A percentile compares a stretch with the other conserved stretches of the same genome.
Conservation (phyloP, 176 grass and related monocot species). For the Paspalum notatum region DNA sequence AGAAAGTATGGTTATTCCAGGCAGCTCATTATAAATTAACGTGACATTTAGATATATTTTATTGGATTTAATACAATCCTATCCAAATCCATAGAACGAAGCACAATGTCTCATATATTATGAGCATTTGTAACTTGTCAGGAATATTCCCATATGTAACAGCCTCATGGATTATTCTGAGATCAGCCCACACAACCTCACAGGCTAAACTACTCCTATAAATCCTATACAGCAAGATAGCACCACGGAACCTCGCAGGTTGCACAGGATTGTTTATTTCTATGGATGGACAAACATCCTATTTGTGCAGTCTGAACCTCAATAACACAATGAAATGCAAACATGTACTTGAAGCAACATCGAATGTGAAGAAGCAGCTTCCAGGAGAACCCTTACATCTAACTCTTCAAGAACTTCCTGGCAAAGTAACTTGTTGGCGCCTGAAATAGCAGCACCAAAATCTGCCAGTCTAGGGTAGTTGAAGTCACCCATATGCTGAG, state of each 20-base stretch:
- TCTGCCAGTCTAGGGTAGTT: conserved; percentile 91
- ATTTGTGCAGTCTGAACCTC: background rate
- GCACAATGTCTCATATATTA: background rate
- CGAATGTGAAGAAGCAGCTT: background rate
- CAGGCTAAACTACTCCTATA: background rate
- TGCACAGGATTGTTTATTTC: background rate
- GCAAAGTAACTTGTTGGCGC: conserved; percentile 91
- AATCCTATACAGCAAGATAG: no score
- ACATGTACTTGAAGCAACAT: background rate
- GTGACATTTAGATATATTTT: background rate
- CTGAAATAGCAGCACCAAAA: conserved; percentile 97
- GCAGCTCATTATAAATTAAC: background rate
- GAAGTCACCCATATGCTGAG: conserved; percentile 91
- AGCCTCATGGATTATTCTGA: background rate
- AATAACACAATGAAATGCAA: background rate
- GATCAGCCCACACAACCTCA: background rate
- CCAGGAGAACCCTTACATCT: conserved; percentile 67
- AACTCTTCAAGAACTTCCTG: conserved; percentile 99
- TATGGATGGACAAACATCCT: background rate
- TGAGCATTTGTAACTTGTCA: background rate
- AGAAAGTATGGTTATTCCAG: background rate
- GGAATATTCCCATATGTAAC: background rate
- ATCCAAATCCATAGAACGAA: background rate
- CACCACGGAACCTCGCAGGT: no score
- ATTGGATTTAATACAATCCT: background rate